Base-by-base conservation (phyloP, 148 eudicot genomes). In the Vaccinium darrowii region DNA sequence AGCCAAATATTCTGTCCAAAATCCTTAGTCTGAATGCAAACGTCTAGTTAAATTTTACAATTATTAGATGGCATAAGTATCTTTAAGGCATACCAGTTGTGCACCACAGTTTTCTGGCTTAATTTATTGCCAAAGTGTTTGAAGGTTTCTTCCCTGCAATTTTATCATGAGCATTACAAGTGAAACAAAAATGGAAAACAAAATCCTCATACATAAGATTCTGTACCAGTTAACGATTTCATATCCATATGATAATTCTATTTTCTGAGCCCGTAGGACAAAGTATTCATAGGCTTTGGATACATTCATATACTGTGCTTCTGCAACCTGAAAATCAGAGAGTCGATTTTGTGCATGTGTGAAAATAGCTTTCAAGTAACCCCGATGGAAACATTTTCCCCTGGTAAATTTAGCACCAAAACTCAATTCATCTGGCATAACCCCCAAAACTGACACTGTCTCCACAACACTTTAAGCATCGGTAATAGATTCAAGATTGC, bases 71-170 rank as follows among this genome's bases (percentile, higher is more conserved):
- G 76, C 47, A 25, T 5, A 7, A 80, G 18, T 18, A 25, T 69
- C 50, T 58, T 19, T 21, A 60, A 58, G 33, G 30, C 88, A 57
- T 92, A 96, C 99, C 99, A 96, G 87, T 96, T 96, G 81, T 94
- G 99, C 72, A 96, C 94, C 78, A 96, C 89, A 4, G 98, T 96
- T 88, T 85, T 91, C 23, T 81, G 93, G 92, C 86, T 90, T 87
- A 94, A 82, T 85, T 96, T 92, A 52, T 86, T 81, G 10, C 98
- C 97, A 72, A 96, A 96, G 85, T 89, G 84, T 88, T 93, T 93
- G 89, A 94, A 96, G 43, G 99, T 93, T 89, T 96, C 98, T 88
- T 96, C 99, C 99, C 99, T 96, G 92, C 76, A 56, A 82, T 76
- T 49, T 56, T 83, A 80, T 73, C 60, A 84, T 8, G 72, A 63